A percentile compares a stretch with the other conserved stretches of the same genome.
Evolutionary conservation across 2,329 filamentous ascomycete genomes (phyloP).

Genomic region (Emmonsiellopsis sp.): DNA sequence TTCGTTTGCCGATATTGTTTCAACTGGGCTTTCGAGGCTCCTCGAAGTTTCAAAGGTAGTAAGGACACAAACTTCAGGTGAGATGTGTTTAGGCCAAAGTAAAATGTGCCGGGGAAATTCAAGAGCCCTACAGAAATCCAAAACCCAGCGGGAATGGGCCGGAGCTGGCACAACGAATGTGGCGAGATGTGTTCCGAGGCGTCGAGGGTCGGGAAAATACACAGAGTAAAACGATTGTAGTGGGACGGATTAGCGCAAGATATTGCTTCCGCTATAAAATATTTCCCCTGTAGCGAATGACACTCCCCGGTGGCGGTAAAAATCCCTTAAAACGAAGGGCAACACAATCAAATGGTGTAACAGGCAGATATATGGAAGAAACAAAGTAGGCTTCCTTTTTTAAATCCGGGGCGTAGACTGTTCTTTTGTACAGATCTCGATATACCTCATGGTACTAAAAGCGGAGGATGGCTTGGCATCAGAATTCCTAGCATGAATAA

Average conservation of each 20-base stretch:
- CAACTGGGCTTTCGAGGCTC: no score
- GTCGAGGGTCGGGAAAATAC: neutral
- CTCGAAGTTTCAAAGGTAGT: no score
- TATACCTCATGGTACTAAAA: neutral
- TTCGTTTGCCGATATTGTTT: no score
- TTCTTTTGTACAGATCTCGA: neutral
- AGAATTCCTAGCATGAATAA: neutral
- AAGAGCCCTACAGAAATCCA: neutral
- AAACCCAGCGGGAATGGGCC: no score
- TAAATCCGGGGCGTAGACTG: neutral
- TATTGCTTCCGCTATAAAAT: neutral
- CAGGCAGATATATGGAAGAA: neutral
- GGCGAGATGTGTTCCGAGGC: neutral
- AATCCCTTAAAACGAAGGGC: neutral
- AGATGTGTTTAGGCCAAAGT: no score
- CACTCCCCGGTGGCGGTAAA: neutral
- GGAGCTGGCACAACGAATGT: neutral
- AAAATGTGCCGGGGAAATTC: no score
- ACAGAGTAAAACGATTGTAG: neutral
- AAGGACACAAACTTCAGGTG: no score
- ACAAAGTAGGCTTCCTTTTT: neutral
- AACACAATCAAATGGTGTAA: constrained; percentile 8
- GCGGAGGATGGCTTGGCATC: neutral
- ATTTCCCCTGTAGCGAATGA: neutral
- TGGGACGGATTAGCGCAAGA: neutral